These are phyloP conservation scores for Colletotrichum chlorophyti DNA, from an alignment of 2,329 filamentous ascomycete species.

Conservation along the genomic window DNA sequence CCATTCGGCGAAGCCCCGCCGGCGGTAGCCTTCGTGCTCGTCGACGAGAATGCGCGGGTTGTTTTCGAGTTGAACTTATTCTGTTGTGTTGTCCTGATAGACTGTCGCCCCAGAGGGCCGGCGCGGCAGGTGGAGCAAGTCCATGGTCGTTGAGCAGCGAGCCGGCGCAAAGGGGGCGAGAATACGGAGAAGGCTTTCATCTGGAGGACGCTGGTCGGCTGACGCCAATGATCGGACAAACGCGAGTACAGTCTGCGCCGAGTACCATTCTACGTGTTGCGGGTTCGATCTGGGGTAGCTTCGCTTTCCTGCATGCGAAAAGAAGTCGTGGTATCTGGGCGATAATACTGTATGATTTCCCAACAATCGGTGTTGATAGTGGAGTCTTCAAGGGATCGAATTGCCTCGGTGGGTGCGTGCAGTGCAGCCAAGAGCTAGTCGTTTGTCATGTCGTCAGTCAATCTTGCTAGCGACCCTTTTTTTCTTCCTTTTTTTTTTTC, in stretches of 20 bases:
- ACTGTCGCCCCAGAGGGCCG: conserved; percentile 36
- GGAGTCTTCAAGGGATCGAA: conserved; percentile 20
- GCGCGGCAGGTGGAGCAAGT: conserved; percentile 53
- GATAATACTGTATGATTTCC: conserved; percentile 3
- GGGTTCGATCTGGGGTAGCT: background rate
- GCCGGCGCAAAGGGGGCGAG: conserved; percentile 44
- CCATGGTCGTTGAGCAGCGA: conserved; percentile 47
- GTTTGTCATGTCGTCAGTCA: conserved; percentile 21
- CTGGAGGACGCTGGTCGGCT: conserved; percentile 31
- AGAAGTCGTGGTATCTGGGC: background rate
- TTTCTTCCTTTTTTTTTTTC: conserved; percentile 28
- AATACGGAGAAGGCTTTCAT: conserved; percentile 52
- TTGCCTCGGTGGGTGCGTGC: conserved; percentile 6
- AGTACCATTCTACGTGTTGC: conserved; percentile 23
- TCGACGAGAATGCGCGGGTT: conserved; percentile 38
- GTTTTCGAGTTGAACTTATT: conserved; percentile 31
- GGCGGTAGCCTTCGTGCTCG: conserved; percentile 18
- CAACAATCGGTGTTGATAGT: conserved; percentile 21
- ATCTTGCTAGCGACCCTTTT: conserved; percentile 25
- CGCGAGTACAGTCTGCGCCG: conserved; percentile 8
- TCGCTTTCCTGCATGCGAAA: background rate
- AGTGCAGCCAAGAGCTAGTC: conserved; percentile 10
- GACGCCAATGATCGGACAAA: conserved; percentile 20
- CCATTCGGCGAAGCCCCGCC: conserved; percentile 5
- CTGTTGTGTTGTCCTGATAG: conserved; percentile 39